Evolutionary conservation across 2,329 filamentous ascomycete species (phyloP), one percentile per base, ranked within the genome.

Genomic region (Fusarium longipes): DNA sequence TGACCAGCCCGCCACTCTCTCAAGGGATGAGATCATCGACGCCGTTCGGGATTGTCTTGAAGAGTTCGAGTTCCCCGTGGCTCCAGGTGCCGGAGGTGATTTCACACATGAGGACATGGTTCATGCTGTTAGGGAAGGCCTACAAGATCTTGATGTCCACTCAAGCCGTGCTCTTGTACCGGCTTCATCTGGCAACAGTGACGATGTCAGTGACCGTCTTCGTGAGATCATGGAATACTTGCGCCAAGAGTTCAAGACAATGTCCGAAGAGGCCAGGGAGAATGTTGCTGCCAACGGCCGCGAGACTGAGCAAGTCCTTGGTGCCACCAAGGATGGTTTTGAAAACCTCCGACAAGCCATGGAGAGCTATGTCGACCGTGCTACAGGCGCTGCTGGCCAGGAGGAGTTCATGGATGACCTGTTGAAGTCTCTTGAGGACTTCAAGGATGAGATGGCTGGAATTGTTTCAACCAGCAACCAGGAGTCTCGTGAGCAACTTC

Each of bases 41-140:
- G 92, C 92, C 4, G 92, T 98, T 22, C 88, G 92, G 25, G 93
- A 97, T 76, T 96, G 92, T 64, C 82, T 98, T 6, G 92, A 96
- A 69, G 92, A 93, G 67, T 91, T 96, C 67, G 92, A 94, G 73
- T 92, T 92, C 68, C 89, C 90, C 2, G 82, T 89, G 22, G 85
- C 87, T 5, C 83, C 86, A 2, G 84, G 86, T 14, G 84, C 85
- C 27, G 82, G 82, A 9, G 80, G 79, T n/a, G 77, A 80, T 15
- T 75, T 89, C 30, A 87, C 85, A 1, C 82, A 83, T 36, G 85
- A 90, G 25, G 88, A 91, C 63, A 84, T 91, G 79, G 76, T 90
- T 22, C 82, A 88, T 57, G 88, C 89, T 39, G 86, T 91, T 48
- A 87, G 84, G 69, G 83, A 89, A 71, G 87, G 87, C 10, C 81